A percentile compares a stretch with the other conserved stretches of the same genome.
These are phyloP conservation scores for Diaporthe longicolla DNA, from an alignment of 2,329 filamentous ascomycete genomes.

Conservation along the genomic window DNA sequence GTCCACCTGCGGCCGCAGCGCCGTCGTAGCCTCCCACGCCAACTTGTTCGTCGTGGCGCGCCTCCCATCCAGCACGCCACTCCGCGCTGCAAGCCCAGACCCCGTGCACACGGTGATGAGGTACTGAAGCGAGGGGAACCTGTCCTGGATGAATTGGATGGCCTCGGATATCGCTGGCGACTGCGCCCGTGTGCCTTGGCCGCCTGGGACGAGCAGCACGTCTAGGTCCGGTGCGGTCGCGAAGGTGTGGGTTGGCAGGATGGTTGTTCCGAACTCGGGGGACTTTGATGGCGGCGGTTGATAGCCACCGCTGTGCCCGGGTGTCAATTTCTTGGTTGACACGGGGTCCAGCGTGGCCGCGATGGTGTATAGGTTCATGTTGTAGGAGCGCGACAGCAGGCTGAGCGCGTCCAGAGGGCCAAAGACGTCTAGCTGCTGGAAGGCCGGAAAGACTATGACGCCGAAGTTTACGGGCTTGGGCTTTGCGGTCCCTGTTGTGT, in stretches of 20 bases:
- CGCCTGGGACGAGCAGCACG: conserved; percentile 76
- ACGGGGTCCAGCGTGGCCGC: conserved; percentile 46
- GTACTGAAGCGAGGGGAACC: conserved; percentile 59
- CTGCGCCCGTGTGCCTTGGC: conserved; percentile 60
- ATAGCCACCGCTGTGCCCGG: neutral
- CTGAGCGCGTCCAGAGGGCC: conserved; percentile 48
- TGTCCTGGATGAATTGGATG: conserved; percentile 56
- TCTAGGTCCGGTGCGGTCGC: conserved; percentile 66
- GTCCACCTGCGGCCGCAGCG: conserved; percentile 57
- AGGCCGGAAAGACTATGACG: conserved; percentile 47
- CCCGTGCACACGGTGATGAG: conserved; percentile 73
- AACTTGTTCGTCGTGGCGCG: conserved; percentile 72
- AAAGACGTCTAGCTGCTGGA: conserved; percentile 49
- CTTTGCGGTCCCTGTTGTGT: neutral
- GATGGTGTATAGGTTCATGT: conserved; percentile 45
- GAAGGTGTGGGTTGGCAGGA: conserved; percentile 66
- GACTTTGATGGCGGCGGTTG: neutral
- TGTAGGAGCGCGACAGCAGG: conserved; percentile 43
- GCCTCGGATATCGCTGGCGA: neutral
- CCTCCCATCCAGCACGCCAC: conserved; percentile 67
- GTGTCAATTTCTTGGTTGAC: conserved; percentile 32
- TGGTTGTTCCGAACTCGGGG: conserved; percentile 22
- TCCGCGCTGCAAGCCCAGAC: conserved; percentile 62
- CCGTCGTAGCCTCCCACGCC: conserved; percentile 58
- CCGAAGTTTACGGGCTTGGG: conserved; percentile 43